These are phyloP conservation scores for Filobasidium floriforme DNA, from an alignment of 768 basidiomycete species.

Conservation along the genomic window DNA sequence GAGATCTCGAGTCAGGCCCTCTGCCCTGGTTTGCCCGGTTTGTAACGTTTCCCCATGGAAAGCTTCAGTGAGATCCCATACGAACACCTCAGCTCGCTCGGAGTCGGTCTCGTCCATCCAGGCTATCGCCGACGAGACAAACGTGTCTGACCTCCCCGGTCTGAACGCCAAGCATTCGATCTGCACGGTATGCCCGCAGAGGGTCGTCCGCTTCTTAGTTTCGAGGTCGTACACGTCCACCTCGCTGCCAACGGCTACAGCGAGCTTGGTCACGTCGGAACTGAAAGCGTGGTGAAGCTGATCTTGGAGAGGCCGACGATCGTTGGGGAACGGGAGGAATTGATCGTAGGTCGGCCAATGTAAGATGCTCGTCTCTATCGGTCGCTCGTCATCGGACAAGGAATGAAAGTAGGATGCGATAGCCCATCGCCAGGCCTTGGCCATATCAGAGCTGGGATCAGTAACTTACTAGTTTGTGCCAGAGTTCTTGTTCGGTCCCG, in stretches of 20 bases:
- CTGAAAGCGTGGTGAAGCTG: not conserved
- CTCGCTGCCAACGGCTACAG: not conserved
- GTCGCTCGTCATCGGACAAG: not conserved
- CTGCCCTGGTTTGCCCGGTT: not conserved
- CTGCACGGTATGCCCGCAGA: not conserved
- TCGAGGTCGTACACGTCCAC: constrained; percentile 12
- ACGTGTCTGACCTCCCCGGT: not conserved
- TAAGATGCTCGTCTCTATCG: not conserved
- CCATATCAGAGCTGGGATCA: no score
- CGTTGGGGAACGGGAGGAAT: constrained; percentile 3
- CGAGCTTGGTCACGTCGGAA: not conserved
- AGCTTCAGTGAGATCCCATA: not conserved
- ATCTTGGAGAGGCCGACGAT: not conserved
- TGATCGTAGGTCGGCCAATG: not conserved
- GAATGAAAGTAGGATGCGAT: constrained; percentile 8
- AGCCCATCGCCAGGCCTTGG: constrained; percentile 3
- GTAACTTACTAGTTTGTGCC: no score
- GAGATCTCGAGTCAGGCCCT: not conserved
- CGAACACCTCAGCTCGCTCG: not conserved
- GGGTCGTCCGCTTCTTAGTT: not conserved
- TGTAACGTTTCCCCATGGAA: not conserved
- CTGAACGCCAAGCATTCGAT: not conserved
- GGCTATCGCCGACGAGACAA: not conserved
- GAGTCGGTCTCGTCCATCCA: not conserved
- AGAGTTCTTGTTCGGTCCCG: no score